Evolutionary conservation across 768 basidiomycete genomes (phyloP), one percentile per base, ranked within the genome.

Genomic region (Amanita pseudoporphyria): DNA sequence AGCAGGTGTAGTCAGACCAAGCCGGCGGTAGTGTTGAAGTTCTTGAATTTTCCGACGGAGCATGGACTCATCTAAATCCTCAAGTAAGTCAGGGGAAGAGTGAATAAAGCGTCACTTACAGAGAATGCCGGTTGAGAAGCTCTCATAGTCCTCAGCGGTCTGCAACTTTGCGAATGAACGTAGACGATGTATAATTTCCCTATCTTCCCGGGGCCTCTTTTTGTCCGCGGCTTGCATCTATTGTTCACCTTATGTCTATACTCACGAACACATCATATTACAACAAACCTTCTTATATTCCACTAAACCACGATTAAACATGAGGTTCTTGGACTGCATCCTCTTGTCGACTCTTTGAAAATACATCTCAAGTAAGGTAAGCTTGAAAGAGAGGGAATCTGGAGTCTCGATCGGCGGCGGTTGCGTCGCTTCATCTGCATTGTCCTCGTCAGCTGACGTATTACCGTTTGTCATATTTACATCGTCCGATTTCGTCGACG

Each of bases 151-250:
- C 52, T 87, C 81, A 1, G 87, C 84, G 0, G 91, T 93, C 62
- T 96, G 93, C 31, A 98, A 69, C 47, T 84, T 80, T 22, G 95
- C 80, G 64, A 97, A 97, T 2, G 92, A 89, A 55, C 94, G 86
- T 48, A 94, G 74, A 21, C 93, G 81, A 57, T 90, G 82, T 19
- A 92, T 66, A 49, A 97, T 83, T 54, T 98, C 96, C 55, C 87
- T 81, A 58, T 98, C 94, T 54, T 97, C 95, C 57, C 87, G 84
- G 6, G 78, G 77, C 14, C 91, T 74, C 62, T 96, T 97, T 69
- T 94, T 87, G 56, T 99, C 95, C 2, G 77, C 76, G 9, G 89
- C 87, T 74, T 87, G 83, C 71, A 92, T 86, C 95, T 96, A 60
- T 18, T 52, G 32, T 9, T 37, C 28, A 44, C 28, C 44, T 38